Evolutionary conservation across 2,329 filamentous ascomycete genomes (phyloP), one percentile per base, ranked within the genome.

Genomic region (Aureobasidium sp.): DNA sequence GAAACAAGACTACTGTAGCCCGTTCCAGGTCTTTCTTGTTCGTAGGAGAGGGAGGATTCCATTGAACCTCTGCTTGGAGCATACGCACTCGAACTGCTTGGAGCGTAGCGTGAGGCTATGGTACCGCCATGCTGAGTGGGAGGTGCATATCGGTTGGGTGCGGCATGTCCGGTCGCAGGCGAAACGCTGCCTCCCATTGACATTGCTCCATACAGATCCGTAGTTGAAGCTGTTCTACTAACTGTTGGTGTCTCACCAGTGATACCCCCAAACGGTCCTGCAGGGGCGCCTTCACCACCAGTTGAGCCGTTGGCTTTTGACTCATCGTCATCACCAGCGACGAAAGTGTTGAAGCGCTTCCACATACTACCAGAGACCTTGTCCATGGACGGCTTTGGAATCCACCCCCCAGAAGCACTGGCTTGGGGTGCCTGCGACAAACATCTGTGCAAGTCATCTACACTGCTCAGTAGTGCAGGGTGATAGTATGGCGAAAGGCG

Each of bases 321-420:
- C 57, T 91, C 88, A 58, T 84, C 84, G 60, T 97, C 93, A 63
- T 97, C 93, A 15, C 94, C 95, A 57, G 89, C 86, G 64, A 99
- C 91, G 70, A 99, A 99, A 70, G 91, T 97, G 76, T 92, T 97
- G 76, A 99, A 97, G 63, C 89, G 91, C 66, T 86, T 91, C 83
- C 91, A 92, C 71, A 97, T 85, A 37, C 89, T 91, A 64, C 89
- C 91, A 2, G 92, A 94, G 0, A 97, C 91, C 75, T 95, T 96
- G 74, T 95, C 92, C 83, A 97, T 95, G 73, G 86, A 97, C 7
- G 93, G 91, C 73, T 94, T 96, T 1, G 91, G 88, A 58, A 99
- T 94, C 90, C 93, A 96, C 22, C 85, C 86, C 24, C 85, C 86
- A 7, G 86, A 87, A 9, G 67, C 68, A 48, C 66, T 66, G 67